These are phyloP conservation scores for Neurospora sp. DNA, from an alignment of 495 filamentous ascomycete species.

Conservation along the genomic window DNA sequence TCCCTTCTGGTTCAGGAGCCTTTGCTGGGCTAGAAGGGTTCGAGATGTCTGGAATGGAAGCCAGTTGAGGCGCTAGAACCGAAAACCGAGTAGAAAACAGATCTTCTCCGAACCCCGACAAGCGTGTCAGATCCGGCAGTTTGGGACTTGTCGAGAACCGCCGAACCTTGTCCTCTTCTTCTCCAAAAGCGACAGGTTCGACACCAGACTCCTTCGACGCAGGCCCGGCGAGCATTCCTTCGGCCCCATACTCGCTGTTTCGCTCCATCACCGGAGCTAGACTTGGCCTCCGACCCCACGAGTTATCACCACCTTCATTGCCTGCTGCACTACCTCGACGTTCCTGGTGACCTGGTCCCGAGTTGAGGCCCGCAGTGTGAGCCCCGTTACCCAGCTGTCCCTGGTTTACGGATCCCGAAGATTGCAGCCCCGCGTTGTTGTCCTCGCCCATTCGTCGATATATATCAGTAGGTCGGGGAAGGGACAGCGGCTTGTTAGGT, in stretches of 20 bases:
- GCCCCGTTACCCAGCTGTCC: not conserved
- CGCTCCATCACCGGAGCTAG: constrained; percentile 47
- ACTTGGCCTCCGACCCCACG: constrained; percentile 22
- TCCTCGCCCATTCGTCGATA: constrained; percentile 67
- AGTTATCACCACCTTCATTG: constrained; percentile 5
- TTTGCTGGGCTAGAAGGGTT: not conserved
- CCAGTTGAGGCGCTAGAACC: not conserved
- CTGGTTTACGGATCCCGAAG: constrained; percentile 35
- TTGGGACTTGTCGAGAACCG: constrained; percentile 39
- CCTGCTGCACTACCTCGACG: not conserved
- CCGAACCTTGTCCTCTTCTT: constrained; percentile 28
- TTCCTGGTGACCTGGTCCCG: not conserved
- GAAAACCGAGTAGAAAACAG: constrained; percentile 24
- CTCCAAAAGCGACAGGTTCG: constrained; percentile 2
- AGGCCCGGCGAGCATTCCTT: constrained; percentile 25
- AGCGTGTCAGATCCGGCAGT: constrained; percentile 53
- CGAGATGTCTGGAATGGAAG: constrained; percentile 2
- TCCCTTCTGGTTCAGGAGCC: not conserved
- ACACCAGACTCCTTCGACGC: constrained; percentile 4
- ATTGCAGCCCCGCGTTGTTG: constrained; percentile 42
- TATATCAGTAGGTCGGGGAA: constrained; percentile 69
- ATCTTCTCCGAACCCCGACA: constrained; percentile 53
- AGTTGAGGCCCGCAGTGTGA: not conserved
- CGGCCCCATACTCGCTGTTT: constrained; percentile 47
- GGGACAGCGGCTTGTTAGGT: constrained; percentile 41